Percentiles rank a stretch among this genome's conserved stretches.
phyloP scores from a whole-genome alignment of 2,329 filamentous ascomycete genomes.

The Claviceps pazoutovae region DNA sequence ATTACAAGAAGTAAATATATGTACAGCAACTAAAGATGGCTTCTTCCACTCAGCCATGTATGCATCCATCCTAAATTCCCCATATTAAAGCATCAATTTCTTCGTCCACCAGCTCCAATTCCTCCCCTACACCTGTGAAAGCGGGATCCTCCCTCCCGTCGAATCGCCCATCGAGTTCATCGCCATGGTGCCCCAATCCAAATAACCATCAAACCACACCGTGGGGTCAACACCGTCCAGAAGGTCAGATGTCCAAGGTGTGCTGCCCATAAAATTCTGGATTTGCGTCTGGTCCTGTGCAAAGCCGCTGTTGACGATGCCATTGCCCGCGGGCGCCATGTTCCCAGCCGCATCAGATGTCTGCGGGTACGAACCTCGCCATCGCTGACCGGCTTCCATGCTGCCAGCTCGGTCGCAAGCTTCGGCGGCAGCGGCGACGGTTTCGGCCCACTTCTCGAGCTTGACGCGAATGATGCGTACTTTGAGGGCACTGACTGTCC shows the following conservation, averaged over 20 bases:
- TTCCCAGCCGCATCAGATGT: neutral
- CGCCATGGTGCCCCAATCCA: slow-evolving; percentile 20
- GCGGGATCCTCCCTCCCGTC: slow-evolving; percentile 6
- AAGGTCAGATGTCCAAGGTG: slow-evolving; percentile 18
- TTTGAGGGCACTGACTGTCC: slow-evolving; percentile 34
- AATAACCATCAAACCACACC: slow-evolving; percentile 21
- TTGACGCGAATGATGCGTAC: slow-evolving; percentile 32
- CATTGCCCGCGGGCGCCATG: neutral
- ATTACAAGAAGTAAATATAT: neutral
- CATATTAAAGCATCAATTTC: neutral
- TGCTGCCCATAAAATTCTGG: slow-evolving; percentile 14
- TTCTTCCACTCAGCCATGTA: neutral
- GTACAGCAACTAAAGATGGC: neutral
- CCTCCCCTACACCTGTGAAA: neutral
- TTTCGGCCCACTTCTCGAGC: slow-evolving; percentile 32
- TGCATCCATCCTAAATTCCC: neutral
- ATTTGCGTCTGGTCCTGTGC: slow-evolving; percentile 12
- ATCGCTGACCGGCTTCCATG: slow-evolving; percentile 2
- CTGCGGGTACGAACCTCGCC: slow-evolving; percentile 9
- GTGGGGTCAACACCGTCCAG: slow-evolving; percentile 21
- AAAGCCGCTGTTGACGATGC: slow-evolving; percentile 8
- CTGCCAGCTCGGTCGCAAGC: slow-evolving; percentile 8
- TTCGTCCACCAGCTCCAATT: neutral
- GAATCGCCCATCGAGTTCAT: slow-evolving; percentile 18
- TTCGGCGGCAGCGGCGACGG: slow-evolving; percentile 24